phyloP scores from a whole-genome alignment of 768 basidiomycete genomes.

The Tulasnella sp. region DNA sequence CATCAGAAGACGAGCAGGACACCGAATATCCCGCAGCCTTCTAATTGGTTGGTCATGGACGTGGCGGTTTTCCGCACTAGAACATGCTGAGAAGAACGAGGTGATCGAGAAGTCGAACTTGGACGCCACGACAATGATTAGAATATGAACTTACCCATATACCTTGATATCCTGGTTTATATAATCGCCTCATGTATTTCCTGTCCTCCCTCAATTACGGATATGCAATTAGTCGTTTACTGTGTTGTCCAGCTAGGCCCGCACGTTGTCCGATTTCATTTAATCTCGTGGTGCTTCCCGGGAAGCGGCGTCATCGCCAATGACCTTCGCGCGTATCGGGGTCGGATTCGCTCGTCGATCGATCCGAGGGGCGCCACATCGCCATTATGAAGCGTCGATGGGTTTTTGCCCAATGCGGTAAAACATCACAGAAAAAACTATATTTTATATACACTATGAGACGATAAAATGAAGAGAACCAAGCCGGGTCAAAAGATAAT shows the following conservation, averaged over 20 bases:
- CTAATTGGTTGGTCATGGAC: background rate
- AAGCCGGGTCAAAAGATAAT: background rate
- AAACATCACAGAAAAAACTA: constrained; percentile 4
- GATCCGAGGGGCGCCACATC: background rate
- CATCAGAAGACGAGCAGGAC: background rate
- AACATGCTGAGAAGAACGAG: background rate
- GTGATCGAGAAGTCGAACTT: background rate
- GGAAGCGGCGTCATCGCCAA: constrained; percentile 9
- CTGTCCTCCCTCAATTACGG: background rate
- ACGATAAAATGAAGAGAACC: constrained; percentile 13
- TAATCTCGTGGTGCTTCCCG: background rate
- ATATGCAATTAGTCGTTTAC: constrained; percentile 9
- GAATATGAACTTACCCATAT: constrained; percentile 1
- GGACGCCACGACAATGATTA: background rate
- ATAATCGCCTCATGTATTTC: constrained; percentile 7
- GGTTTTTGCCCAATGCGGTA: background rate
- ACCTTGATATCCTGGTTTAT: background rate
- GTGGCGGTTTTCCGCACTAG: background rate
- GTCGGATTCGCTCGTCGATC: background rate
- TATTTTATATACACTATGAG: constrained; percentile 19
- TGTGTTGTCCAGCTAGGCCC: constrained; percentile 10
- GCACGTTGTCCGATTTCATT: constrained; percentile 10
- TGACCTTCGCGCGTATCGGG: background rate
- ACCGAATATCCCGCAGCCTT: constrained; percentile 15
- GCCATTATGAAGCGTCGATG: background rate